These are phyloP conservation scores for Solanum chmielewskii DNA, from an alignment of 257 asterid species.

Conservation along the genomic window DNA sequence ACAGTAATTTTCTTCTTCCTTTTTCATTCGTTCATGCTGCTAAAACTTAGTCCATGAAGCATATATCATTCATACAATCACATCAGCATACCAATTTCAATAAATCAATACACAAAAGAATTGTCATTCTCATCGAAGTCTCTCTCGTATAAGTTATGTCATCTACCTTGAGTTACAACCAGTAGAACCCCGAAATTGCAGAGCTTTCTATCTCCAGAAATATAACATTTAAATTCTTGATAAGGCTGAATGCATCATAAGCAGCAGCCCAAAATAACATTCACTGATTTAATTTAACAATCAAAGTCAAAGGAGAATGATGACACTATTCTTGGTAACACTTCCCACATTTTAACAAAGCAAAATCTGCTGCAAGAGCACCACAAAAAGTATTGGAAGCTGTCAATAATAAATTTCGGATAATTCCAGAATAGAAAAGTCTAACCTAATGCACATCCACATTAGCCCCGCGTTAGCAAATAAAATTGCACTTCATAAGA, in stretches of 20 bases:
- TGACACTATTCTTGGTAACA: not conserved
- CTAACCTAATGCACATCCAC: not conserved
- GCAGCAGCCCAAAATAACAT: not conserved
- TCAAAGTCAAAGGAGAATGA: not conserved
- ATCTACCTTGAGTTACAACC: not conserved
- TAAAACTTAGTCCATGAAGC: not conserved
- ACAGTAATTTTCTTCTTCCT: not conserved
- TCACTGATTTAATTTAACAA: not conserved
- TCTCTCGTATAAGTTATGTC: not conserved
- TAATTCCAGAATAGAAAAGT: not conserved
- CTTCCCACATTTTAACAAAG: not conserved
- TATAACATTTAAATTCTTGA: not conserved
- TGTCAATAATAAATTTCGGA: not conserved
- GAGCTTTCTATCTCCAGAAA: not conserved
- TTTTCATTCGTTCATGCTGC: not conserved
- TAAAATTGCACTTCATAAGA: not conserved
- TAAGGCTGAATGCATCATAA: not conserved
- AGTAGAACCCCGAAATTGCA: not conserved
- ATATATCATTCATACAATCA: not conserved
- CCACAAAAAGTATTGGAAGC: not conserved
- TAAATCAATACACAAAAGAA: not conserved
- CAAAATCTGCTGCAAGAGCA: not conserved
- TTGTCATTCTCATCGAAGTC: not conserved
- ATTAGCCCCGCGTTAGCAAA: not conserved
- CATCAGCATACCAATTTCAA: not conserved